phyloP scores from a whole-genome alignment of 1,139 yeast genomes.

The Geotrichum fermentans region DNA sequence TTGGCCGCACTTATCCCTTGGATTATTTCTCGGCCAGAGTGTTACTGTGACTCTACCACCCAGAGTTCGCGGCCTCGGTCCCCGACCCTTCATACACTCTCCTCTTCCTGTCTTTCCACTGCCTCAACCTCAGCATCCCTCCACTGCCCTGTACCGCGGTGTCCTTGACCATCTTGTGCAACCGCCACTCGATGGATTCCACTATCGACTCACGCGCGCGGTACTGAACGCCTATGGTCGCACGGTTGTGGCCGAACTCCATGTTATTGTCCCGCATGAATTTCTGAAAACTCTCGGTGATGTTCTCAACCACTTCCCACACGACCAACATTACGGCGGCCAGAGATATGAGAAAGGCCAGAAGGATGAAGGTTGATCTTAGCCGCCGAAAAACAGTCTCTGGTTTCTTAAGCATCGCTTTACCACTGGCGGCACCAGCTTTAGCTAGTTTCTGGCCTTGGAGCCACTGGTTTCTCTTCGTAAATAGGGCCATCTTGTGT shows the following conservation, averaged over 20 bases:
- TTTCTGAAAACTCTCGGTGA: not conserved
- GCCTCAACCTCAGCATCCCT: constrained; percentile 6
- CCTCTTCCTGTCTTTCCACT: constrained; percentile 17
- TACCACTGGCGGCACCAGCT: not conserved
- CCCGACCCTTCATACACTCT: constrained; percentile 7
- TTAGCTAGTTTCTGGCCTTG: too few relatives aligned
- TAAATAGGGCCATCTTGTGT: not conserved
- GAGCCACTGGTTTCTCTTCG: too few relatives aligned
- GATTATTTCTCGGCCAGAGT: too few relatives aligned
- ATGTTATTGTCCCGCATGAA: not conserved
- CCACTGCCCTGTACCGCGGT: not conserved
- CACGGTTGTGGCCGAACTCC: not conserved
- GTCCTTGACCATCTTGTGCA: not conserved
- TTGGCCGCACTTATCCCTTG: too few relatives aligned
- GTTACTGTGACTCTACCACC: too few relatives aligned
- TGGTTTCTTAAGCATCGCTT: not conserved
- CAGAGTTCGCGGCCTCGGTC: constrained; percentile 15
- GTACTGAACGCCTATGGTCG: not conserved
- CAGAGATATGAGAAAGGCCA: not conserved
- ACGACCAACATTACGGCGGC: not conserved
- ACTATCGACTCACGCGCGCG: constrained; percentile 1
- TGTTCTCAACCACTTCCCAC: not conserved
- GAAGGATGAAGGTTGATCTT: constrained; percentile 10
- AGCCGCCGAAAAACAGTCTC: constrained; percentile 2
- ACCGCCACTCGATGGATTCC: not conserved